Conservation (phyloP, 139 green algal species). For the Asterochloris sp. region DNA sequence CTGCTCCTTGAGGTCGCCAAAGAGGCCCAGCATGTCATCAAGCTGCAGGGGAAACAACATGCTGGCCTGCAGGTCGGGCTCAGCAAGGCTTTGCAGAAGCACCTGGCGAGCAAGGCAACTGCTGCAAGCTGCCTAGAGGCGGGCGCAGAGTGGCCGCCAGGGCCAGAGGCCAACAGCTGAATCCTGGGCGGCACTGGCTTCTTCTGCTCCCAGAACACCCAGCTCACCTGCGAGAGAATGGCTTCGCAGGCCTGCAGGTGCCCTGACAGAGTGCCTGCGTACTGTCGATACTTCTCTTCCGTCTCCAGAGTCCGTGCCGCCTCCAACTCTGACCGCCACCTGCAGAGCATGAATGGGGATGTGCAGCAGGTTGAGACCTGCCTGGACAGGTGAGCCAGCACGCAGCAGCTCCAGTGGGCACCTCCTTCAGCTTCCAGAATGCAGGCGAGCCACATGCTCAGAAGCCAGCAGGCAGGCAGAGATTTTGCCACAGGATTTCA, state of each 20-base stretch:
- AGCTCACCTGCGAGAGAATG: slow-evolving; percentile 56
- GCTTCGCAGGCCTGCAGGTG: slow-evolving; percentile 61
- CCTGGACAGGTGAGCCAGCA: not conserved
- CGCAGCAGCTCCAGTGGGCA: not conserved
- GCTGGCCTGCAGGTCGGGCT: not conserved
- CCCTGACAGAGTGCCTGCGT: slow-evolving; percentile 49
- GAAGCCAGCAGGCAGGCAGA: not conserved
- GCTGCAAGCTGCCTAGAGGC: not conserved
- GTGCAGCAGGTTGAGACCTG: slow-evolving; percentile 26
- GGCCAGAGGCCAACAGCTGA: not conserved
- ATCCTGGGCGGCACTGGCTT: too few species aligned
- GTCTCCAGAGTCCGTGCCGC: slow-evolving; percentile 68
- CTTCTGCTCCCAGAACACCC: not conserved
- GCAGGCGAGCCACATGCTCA: not conserved
- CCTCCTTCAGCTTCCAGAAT: not conserved
- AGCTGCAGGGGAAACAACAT: slow-evolving; percentile 38
- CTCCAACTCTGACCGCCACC: slow-evolving; percentile 87
- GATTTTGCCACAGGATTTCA: not conserved
- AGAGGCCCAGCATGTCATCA: slow-evolving; percentile 49
- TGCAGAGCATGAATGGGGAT: slow-evolving; percentile 16
- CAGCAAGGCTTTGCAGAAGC: not conserved
- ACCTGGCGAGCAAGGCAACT: not conserved
- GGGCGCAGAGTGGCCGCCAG: not conserved
- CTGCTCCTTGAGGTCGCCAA: slow-evolving; percentile 59
- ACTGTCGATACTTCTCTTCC: slow-evolving; percentile 84